A percentile compares a stretch with the other conserved stretches of the same genome.
These are phyloP conservation scores for Pythium periplocum DNA, from an alignment of 352 stramenopile species.

Conservation along the genomic window DNA sequence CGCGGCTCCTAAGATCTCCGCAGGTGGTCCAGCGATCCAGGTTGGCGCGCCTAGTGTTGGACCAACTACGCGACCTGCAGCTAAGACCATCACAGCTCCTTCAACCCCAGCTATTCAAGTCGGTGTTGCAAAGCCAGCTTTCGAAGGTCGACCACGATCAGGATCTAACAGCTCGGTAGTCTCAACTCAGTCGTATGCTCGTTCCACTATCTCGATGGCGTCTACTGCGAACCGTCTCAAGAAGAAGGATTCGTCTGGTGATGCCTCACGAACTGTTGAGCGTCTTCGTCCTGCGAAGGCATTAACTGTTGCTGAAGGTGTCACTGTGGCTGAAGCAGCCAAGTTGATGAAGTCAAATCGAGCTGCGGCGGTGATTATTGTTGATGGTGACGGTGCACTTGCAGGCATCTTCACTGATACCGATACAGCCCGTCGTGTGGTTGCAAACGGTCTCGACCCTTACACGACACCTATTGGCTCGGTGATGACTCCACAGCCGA, in stretches of 20 bases:
- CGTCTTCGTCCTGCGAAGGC: conserved; percentile 83
- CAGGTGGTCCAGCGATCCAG: not conserved
- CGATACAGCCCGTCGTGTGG: conserved; percentile 73
- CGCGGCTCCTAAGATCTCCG: not conserved
- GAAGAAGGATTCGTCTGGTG: conserved; percentile 36
- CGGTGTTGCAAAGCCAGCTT: no score
- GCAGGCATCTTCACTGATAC: conserved; percentile 95
- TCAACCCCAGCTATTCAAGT: conserved; percentile 1
- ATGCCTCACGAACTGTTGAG: conserved; percentile 68
- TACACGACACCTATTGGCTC: conserved; percentile 56
- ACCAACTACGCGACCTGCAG: conserved; percentile 9
- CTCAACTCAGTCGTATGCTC: conserved; percentile 73
- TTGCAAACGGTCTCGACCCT: conserved; percentile 70
- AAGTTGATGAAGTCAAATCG: conserved; percentile 90
- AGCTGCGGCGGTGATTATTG: conserved; percentile 89
- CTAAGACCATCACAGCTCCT: not conserved
- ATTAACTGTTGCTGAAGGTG: conserved; percentile 72
- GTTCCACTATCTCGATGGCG: conserved; percentile 73
- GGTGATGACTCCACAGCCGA: conserved; percentile 85
- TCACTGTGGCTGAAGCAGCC: conserved; percentile 85
- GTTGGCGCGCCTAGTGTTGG: conserved; percentile 7
- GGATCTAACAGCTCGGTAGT: conserved; percentile 70
- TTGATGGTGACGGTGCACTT: conserved; percentile 80
- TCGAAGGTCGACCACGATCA: conserved; percentile 38
- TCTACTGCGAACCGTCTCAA: conserved; percentile 69